Evolutionary conservation across 768 basidiomycete species (phyloP), one percentile per base, ranked within the genome.

Genomic region (Lactifluus piperatus): DNA sequence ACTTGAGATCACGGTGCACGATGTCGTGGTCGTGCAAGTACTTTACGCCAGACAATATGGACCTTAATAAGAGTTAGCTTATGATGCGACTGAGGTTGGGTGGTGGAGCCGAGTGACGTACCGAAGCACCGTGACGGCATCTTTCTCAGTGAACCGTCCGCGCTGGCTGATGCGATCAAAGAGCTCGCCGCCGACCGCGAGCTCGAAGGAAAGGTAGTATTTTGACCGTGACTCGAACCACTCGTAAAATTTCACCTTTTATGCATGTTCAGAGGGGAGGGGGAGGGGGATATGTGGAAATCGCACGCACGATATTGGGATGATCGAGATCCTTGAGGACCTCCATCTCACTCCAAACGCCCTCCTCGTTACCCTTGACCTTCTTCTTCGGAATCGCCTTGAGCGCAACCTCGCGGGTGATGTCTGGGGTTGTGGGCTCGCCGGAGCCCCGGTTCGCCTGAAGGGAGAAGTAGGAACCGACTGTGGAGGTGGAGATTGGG

Each of bases 1-100:
- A 91, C 88, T 97, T 98, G 62, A 99, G 81, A 69, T 99, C 95
- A 4, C 97, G 83, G 68, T 99, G 97, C 18, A 98, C 97, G 63
- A 99, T 93, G 59, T 90, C 86, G 67, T 97, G 83, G 2, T 86
- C 78, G 67, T 99, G 97, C 5, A 98, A 81, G 68, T 97, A 98
- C 63, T 80, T 78, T 10, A 97, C 89, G 11, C 88, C 95, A 0
- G 81, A 80, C n/a, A 95, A 73, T 11, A 93, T 80, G 1, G 91
- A 91, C 56, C 90, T 92, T 60, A 4, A 51, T 27, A 51, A 30
- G n/a, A n/a, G n/a, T n/a, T n/a, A 16, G 5, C 26, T 24, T 4
- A 29, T 5, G 22, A 9, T 8, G 27, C 18, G 51, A n/a, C 6
- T 14, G 11, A 27, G 1, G 2, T 18, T 2, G 1, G 24, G 11